Base-by-base conservation (phyloP, 208 protist species). In the Crithidia mellificae region DNA sequence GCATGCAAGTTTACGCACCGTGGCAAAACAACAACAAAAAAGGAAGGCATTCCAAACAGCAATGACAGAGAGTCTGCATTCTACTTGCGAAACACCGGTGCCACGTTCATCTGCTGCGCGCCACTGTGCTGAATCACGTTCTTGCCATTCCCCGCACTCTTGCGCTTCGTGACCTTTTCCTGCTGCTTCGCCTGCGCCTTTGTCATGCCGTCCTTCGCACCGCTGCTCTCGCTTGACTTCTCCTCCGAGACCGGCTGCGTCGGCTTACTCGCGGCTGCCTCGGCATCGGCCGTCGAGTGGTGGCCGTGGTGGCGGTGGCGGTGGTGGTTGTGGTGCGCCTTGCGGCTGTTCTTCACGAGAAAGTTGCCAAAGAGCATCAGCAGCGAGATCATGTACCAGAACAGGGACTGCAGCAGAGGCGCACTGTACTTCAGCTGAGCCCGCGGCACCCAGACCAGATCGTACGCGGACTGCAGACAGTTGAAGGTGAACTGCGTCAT, bases 351-450 rank as follows among this genome's bases (percentile, higher is more conserved):
- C 66, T 82, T 90, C 43, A 72, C 30, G 32, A 92, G 53, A 47
- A 90, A 93, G 68, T 93, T 93, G 44, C 84, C 87, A 47, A 93
- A 93, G 15, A 93, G 77, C 9, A 63, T 57, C 12, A 93, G 77
- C 4, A 93, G 76, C 4, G 87, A 78, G 15, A 93, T 80, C 87
- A 93, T 93, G 73, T 93, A 93, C 77, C 77, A 83, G 57, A 93
- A 85, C 14, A 93, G 63, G 25, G 90, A 41, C 57, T 84, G 69
- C 39, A 91, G 56, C 49, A 91, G 83, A 2, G 32, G 27, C 2
- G 77, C 57, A 47, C 73, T 82, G 77, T 88, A 91, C 61, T 72
- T 74, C 50, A 88, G 73, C 47, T 84, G 49, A 3, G 25, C 50
- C n/a, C 75, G 70, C 24, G 82, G 82, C 47, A 88, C 63, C 50